Evolutionary conservation across 257 asterid genomes (phyloP).

Genomic region (Petunia axillaris): DNA sequence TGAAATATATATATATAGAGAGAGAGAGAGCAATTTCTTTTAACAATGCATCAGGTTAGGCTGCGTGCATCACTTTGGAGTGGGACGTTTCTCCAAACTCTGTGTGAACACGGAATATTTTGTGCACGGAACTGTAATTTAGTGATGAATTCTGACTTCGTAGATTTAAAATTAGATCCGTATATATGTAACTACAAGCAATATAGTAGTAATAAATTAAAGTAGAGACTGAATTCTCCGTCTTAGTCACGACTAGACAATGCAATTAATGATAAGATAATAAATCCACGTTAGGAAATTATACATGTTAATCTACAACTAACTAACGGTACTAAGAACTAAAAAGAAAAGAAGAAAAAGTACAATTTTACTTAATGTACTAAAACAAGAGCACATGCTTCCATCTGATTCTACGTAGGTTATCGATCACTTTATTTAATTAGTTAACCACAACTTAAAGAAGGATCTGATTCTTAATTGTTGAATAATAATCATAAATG

Average conservation of each 20-base stretch:
- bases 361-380: constrained; percentile 19
- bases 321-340: background rate
- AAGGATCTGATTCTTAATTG: background rate
- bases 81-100: no score
- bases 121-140: no score
- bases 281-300: background rate
- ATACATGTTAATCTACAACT: constrained; percentile 23
- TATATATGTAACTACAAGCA: no score
- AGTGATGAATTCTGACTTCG: no score
- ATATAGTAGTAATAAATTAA: background rate
- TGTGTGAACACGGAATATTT: no score
- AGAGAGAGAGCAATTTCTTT: no score
- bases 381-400: constrained; percentile 24
- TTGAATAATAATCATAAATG: background rate
- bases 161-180: background rate
- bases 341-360: background rate
- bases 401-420: background rate
- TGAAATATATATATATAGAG: no score
- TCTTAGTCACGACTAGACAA: background rate
- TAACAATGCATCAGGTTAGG: no score
- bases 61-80: no score
- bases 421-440: no score
- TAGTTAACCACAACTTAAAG: background rate
- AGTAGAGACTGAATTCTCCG: background rate
- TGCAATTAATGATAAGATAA: background rate